Conservation (phyloP, 2,329 filamentous ascomycete genomes). For the Neonectria ditissima region DNA sequence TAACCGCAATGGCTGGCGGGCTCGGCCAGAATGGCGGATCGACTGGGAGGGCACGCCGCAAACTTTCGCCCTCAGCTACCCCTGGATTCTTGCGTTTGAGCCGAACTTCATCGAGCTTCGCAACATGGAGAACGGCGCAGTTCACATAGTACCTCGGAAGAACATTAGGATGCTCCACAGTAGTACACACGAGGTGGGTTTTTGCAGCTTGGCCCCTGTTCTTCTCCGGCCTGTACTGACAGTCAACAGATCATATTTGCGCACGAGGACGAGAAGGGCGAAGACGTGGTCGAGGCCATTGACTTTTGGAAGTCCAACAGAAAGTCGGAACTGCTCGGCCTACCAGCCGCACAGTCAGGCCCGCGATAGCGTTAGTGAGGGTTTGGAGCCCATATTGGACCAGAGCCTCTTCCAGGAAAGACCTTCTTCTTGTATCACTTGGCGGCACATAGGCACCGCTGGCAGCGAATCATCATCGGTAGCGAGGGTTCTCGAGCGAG, state of each 20-base stretch:
- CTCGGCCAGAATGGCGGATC: slow-evolving; percentile 95
- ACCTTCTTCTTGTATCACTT: slow-evolving; percentile 46
- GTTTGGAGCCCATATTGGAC: slow-evolving; percentile 17
- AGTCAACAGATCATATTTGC: slow-evolving; percentile 88
- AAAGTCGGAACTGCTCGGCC: slow-evolving; percentile 57
- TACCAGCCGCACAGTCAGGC: slow-evolving; percentile 32
- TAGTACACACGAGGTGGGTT: slow-evolving; percentile 89
- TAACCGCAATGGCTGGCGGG: slow-evolving; percentile 97
- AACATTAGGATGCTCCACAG: slow-evolving; percentile 98
- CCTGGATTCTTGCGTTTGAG: slow-evolving; percentile 97
- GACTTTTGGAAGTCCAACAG: slow-evolving; percentile 90
- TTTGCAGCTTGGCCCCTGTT: neutral
- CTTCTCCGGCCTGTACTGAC: slow-evolving; percentile 25
- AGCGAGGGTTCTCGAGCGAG: slow-evolving; percentile 35
- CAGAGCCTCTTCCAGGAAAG: slow-evolving; percentile 44
- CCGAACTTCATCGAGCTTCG: slow-evolving; percentile 97
- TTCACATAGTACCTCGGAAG: slow-evolving; percentile 96
- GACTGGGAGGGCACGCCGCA: slow-evolving; percentile 96
- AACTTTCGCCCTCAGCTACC: slow-evolving; percentile 93
- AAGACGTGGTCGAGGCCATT: slow-evolving; percentile 92
- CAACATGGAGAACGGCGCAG: slow-evolving; percentile 92
- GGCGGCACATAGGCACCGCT: slow-evolving; percentile 30
- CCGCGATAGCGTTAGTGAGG: slow-evolving; percentile 26
- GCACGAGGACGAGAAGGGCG: slow-evolving; percentile 94
- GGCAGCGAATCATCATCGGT: slow-evolving; percentile 29